Evolutionary conservation across 306 rosid species (phyloP), one percentile per base, ranked within the genome.

Genomic region (Luffa aegyptiaca): DNA sequence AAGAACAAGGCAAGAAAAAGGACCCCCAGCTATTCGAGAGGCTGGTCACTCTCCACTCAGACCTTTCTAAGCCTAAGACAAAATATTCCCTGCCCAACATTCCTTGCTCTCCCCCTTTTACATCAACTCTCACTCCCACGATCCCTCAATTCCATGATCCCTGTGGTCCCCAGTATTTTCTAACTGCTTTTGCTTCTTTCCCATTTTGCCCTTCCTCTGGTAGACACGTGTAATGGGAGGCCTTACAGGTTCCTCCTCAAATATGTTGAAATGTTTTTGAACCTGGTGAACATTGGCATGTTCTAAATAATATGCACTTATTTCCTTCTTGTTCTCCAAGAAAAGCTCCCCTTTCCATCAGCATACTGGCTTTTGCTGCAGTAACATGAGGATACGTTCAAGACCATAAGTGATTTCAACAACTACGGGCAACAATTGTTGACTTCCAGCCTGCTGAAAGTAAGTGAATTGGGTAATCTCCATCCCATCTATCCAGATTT

Each of bases 401-500:
- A 95, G 97, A 82, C 98, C 97, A 82, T 91, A 95, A 75, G 98
- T 95, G 62, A 92, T 92, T 90, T 95, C 97, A 79, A 95, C 98
- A 37, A 97, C 92, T 65, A 92, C 82, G 41, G 98, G 97, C 26
- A 93, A 88, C 84, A 95, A 80, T 81, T 81, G 93, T 68, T 90
- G 90, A 89, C 98, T 92, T 91, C 98, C 98, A 82, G 97, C 92
- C 98, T 94, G 97, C 89, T 92, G 98, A 76, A 94, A 94, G 88
- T 92, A 95, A 21, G 97, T 95, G 83, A 95, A 95, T 58, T 95
- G 98, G 17, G 97, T 95, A 84, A 95, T 92, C 90, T 95, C 97
- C 98, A 95, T 95, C 39, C 98, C 98, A 78, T 95, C 98, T 97
- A 95, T 95, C 98, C 98, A 95, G 83, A 95, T 86, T 88, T 95